Evolutionary conservation across 106 monocot species (phyloP), one percentile per base, ranked within the genome.

Genomic region (Dendrobium nobile): DNA sequence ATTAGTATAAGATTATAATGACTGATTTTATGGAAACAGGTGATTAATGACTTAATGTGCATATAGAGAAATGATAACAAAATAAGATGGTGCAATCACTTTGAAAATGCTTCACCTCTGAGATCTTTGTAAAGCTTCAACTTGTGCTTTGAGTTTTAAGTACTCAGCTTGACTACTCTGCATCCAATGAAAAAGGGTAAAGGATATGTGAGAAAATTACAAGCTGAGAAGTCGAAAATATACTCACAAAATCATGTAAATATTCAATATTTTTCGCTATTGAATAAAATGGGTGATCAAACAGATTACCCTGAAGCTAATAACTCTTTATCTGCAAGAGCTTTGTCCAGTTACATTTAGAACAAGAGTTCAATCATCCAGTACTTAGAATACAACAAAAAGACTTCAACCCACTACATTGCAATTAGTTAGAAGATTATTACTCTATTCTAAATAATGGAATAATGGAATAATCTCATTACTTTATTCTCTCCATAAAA

Each of bases 151-250:
- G 22, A 84, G 84, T 65, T 75, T 84, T 73, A 84, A 33, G 79
- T 84, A 84, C 26, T 84, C 84, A 28, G 61, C 73, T 54, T 79
- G 84, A 79, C 84, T 84, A 43, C 84, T 79, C 58, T 84, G 84
- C 33, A 84, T 31, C 22, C 27, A 28, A 68, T 9, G 27, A 7
- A 68, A 26, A 27, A 31, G 59, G 68, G 15, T 58, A 4, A 19
- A 17, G 4, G 15, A 19, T 20, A 58, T 58, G 58, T 58, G 18
- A 1, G 58, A 58, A 19, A 58, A 2, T 58, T 58, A 17, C 0
- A 2, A 2, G 37, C 37, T 0, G 37, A 58, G 58, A 58, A 58
- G 16, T 58, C 18, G 15, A 58, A 18, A 18, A 20, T 9, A 58
- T 58, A 54, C 54, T 4, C 18, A 17, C 9, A 4, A 58, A 58